Base-by-base conservation (phyloP, 2,329 filamentous ascomycete genomes). In the Chaetomium globosum region DNA sequence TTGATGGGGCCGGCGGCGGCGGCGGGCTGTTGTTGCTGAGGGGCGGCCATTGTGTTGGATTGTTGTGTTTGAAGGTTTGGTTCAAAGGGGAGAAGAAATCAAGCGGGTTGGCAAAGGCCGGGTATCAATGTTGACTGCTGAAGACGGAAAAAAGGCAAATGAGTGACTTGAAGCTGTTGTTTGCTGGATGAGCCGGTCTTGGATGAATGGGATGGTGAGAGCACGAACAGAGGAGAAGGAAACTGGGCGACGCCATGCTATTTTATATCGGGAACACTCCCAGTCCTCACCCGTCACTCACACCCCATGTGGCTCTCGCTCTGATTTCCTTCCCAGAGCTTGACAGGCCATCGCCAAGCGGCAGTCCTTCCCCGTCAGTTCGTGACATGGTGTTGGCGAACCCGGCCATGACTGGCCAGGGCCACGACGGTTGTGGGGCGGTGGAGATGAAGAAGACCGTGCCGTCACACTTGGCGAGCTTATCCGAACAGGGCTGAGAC, bases 1-100 rank as follows among this genome's bases (percentile, higher is more conserved):
- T 78, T 75, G 65, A 82, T 73, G 33, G 77, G 75, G 53, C 77
- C 77, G 66, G 59, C 56, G 55, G 62, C 70, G 58, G 63, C 70
- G 58, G 63, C 67, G 48, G 63, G 55, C 21, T 48, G 48, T 30
- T 59, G 61, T 9, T 66, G 62, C 63, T 68, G 67, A 46, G 66
- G 68, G 36, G 71, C 65, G 55, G 68, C 63, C 71, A 72, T 72
- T 60, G 31, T 69, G 55, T 48, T 19, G 57, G 57, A 43, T 51
- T 46, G 23, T 54, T 43, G 54, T 36, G 39, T 51, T 49, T 36
- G 57, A 36, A 55, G 7, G 21, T 2, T 31, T 53, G 26, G 59
- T 43, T 43, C 30, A 58, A 59, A 16, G 19, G 46, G 10, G 46
- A 21, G 9, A 31, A 19, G 6, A 16, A 30, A 16, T 43, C 16